Evolutionary conservation across 169 alveolate genomes (phyloP).

Genomic region (Plasmodium inui): DNA sequence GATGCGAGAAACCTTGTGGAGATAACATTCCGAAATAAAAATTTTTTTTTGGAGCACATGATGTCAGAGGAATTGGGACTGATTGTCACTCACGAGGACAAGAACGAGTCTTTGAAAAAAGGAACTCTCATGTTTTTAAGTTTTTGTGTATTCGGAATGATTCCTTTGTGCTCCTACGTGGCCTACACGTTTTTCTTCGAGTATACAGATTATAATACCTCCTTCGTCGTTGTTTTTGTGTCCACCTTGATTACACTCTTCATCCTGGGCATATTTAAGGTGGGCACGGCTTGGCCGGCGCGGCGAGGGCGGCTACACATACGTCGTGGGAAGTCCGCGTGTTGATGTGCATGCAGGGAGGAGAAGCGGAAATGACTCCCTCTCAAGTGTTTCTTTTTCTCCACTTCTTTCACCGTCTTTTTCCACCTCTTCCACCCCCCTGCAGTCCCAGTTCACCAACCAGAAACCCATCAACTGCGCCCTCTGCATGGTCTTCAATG

Average conservation of each 20-base stretch:
- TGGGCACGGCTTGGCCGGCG: neutral
- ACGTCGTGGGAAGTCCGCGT: neutral
- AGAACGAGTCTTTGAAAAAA: slow-evolving; percentile 83
- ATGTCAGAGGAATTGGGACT: slow-evolving; percentile 94
- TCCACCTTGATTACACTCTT: slow-evolving; percentile 83
- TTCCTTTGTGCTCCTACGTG: slow-evolving; percentile 90
- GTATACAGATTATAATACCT: slow-evolving; percentile 66
- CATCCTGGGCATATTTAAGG: slow-evolving; percentile 85
- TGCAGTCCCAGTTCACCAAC: slow-evolving; percentile 85
- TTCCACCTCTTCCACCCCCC: neutral
- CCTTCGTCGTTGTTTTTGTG: slow-evolving; percentile 83
- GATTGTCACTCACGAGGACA: slow-evolving; percentile 81
- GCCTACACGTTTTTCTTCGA: slow-evolving; percentile 76
- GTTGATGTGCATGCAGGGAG: neutral
- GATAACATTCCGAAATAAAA: slow-evolving; percentile 88
- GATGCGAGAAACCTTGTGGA: slow-evolving; percentile 91
- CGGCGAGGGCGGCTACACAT: neutral
- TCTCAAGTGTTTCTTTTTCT: neutral
- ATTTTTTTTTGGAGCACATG: slow-evolving; percentile 92
- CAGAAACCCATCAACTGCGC: slow-evolving; percentile 85
- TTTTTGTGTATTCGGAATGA: slow-evolving; percentile 89
- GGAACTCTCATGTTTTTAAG: slow-evolving; percentile 90
- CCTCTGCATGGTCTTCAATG: slow-evolving; percentile 85
- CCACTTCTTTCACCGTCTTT: neutral
- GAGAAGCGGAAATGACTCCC: neutral